Evolutionary conservation across 768 basidiomycete genomes (phyloP).

Genomic region (Dioszegia crocea): DNA sequence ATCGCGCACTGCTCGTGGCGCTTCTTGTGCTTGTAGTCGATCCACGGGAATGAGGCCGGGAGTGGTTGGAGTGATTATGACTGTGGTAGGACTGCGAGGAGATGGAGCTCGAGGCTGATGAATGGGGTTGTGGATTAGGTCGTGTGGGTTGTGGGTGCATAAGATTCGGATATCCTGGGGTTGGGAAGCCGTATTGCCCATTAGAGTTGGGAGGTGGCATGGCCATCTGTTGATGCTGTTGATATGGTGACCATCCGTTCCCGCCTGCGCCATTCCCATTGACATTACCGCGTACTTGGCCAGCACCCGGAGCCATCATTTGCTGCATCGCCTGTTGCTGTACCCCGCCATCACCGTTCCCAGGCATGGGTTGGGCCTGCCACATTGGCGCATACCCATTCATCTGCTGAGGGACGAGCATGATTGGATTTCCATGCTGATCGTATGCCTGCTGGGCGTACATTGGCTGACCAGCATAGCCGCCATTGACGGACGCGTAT

Average conservation of each 20-base stretch:
- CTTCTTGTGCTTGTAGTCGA: slow-evolving; percentile 39
- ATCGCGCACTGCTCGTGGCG: slow-evolving; percentile 37
- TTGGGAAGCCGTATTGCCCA: too few relatives aligned
- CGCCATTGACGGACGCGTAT: not conserved
- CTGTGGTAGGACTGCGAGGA: slow-evolving; percentile 41
- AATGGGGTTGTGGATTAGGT: slow-evolving; percentile 30
- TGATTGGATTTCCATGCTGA: slow-evolving; percentile 8
- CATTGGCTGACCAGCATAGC: not conserved
- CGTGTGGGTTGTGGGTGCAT: slow-evolving; percentile 32
- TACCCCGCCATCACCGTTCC: not conserved
- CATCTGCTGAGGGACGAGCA: slow-evolving; percentile 4
- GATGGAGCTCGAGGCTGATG: slow-evolving; percentile 36
- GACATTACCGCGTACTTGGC: too few relatives aligned
- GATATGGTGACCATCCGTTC: not conserved
- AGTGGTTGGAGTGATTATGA: slow-evolving; percentile 10
- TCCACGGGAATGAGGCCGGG: slow-evolving; percentile 40
- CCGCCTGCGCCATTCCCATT: too few relatives aligned
- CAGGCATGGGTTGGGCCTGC: not conserved
- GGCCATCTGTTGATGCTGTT: not conserved
- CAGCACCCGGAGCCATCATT: not conserved
- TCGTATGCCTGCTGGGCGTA: slow-evolving; percentile 5
- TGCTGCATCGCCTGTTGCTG: not conserved
- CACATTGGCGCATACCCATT: slow-evolving; percentile 8
- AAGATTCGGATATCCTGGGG: slow-evolving; percentile 16
- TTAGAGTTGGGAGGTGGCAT: not conserved